These are phyloP conservation scores for Zychaea mexicana DNA, from an alignment of 371 early-diverging fungal genomes.

Conservation along the genomic window DNA sequence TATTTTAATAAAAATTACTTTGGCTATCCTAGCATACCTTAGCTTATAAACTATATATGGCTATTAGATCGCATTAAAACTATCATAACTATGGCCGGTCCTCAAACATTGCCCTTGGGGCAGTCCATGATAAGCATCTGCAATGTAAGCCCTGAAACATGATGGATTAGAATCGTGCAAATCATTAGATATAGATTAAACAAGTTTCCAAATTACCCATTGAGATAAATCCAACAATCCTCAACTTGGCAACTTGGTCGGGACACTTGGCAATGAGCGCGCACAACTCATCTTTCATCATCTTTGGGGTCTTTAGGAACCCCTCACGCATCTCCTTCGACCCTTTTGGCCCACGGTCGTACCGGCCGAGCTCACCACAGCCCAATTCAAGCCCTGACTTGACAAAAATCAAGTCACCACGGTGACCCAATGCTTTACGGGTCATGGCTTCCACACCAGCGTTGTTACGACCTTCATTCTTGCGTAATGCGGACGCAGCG, in stretches of 20 bases:
- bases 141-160: neutral
- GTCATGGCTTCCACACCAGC: neutral
- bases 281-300: neutral
- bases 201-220: neutral
- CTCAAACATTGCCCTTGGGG: too few species aligned
- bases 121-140: constrained; percentile 3
- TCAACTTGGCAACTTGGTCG: neutral
- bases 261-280: neutral
- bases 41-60: too few species aligned
- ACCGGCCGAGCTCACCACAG: constrained; percentile 1
- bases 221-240: neutral
- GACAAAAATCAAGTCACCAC: neutral
- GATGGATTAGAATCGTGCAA: neutral
- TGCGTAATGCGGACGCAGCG: neutral
- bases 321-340: constrained; percentile 5
- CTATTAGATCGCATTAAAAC: too few species aligned
- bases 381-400: neutral
- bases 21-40: too few species aligned
- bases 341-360: neutral
- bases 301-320: neutral
- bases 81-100: too few species aligned
- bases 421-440: neutral
- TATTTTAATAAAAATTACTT: too few species aligned
- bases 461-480: neutral
- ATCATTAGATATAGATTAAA: neutral